These are phyloP conservation scores for Tetracentron sinense DNA, from an alignment of 164 flowering plant genomes.

Conservation along the genomic window DNA sequence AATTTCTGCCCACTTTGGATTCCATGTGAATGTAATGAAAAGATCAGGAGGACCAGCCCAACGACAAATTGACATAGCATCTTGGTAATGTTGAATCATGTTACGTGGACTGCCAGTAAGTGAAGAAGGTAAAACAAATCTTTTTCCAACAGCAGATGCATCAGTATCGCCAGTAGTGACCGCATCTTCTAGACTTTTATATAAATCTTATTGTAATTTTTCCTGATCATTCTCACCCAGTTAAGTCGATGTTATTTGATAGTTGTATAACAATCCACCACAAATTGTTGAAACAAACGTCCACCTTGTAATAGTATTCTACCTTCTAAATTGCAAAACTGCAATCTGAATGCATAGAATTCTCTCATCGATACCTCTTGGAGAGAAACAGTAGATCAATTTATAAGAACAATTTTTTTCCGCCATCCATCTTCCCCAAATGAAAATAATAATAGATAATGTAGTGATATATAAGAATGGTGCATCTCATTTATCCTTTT, in stretches of 20 bases:
- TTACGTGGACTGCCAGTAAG: conserved; percentile 7
- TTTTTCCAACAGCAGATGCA: background rate
- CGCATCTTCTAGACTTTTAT: background rate
- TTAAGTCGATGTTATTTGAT: background rate
- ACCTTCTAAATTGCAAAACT: background rate
- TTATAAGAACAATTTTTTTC: background rate
- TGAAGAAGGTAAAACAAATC: conserved; percentile 7
- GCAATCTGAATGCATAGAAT: background rate
- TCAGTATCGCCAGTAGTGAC: background rate
- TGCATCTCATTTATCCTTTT: conserved; percentile 8
- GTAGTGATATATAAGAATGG: conserved; percentile 7
- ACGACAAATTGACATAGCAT: conserved; percentile 11
- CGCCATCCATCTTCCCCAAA: conserved; percentile 13
- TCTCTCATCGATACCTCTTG: background rate
- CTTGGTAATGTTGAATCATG: conserved; percentile 9
- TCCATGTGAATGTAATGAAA: too few relatives aligned
- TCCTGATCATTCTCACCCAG: background rate
- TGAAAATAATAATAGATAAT: conserved; percentile 11
- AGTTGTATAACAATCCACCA: background rate
- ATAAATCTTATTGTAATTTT: background rate
- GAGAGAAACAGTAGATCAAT: too few relatives aligned
- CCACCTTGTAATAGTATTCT: background rate
- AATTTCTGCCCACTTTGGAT: conserved; percentile 13
- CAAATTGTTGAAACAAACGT: background rate
- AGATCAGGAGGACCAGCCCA: background rate